Evolutionary conservation across 495 filamentous ascomycete genomes (phyloP), one percentile per base, ranked within the genome.

Genomic region (Penicillium paxilli): DNA sequence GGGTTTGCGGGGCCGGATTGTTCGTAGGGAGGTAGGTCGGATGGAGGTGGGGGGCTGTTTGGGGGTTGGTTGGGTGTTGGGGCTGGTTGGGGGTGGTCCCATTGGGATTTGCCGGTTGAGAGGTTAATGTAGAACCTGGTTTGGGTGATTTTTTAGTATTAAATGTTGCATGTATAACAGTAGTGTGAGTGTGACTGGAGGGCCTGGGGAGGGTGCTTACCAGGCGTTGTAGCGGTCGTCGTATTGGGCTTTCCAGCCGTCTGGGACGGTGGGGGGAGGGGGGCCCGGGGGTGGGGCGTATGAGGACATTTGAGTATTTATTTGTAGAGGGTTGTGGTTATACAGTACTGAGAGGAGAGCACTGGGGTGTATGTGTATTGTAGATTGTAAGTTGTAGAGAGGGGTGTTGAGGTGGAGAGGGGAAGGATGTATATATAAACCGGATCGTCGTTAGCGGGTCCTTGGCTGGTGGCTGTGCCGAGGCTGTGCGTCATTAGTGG

Each of bases 91-190:
- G 91, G 91, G 42, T 75, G 81, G 3, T 94, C 88, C 91, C 91
- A 96, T 81, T 91, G 87, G 4, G 92, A 95, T 60, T 84, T 81
- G 59, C 91, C 91, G 57, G 90, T 96, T 66, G 84, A 83, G 52
- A 86, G 84, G 71, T 96, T 90, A 41, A 96, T 84, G 74, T 86
- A 96, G 81, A 91, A 96, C 88, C 89, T 91, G 54, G 22, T 14
- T 30, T 12, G n/a, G n/a, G 32, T 54, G 16, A 54, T 32, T 5
- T 24, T 9, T 47, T 46, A 40, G 17, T 24, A 20, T 52, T 6
- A 6, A 4, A 32, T 3, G n/a, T 19, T 35, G 0, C 6, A 21
- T 44, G 12, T 11, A 16, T n/a, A n/a, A n/a, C n/a, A n/a, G n/a
- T n/a, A n/a, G n/a, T n/a, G n/a, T n/a, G n/a, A n/a, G n/a, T n/a